A percentile compares a stretch with the other conserved stretches of the same genome.
These are phyloP conservation scores for Saccharum officinarum DNA, from an alignment of 176 grass and related monocot species.

Conservation along the genomic window DNA sequence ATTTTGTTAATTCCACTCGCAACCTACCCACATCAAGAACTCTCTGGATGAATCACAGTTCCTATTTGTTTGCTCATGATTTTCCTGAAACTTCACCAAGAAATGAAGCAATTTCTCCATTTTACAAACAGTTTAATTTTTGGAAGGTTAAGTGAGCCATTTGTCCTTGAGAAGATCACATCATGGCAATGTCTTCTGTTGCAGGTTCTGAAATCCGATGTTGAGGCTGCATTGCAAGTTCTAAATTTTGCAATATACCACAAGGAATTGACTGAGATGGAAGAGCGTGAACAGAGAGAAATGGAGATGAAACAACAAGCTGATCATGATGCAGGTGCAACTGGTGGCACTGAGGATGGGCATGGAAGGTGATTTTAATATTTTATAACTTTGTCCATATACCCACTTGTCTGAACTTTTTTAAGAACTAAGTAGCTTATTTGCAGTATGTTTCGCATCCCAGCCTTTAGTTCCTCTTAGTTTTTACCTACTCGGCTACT, in stretches of 20 bases:
- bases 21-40: not conserved
- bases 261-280: conserved; percentile 95
- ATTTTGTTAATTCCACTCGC: conserved; percentile 22
- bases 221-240: conserved; percentile 91
- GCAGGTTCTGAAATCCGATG: conserved; percentile 85
- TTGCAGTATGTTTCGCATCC: not conserved
- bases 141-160: not conserved
- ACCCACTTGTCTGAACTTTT: not conserved
- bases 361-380: conserved; percentile 45
- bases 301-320: conserved; percentile 81
- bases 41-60: conserved; percentile 9
- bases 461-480: not conserved
- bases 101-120: not conserved
- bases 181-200: conserved; percentile 15
- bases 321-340: conserved; percentile 62
- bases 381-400: conserved; percentile 3
- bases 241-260: conserved; percentile 98
- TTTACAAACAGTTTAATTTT: not conserved
- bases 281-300: conserved; percentile 84
- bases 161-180: not conserved
- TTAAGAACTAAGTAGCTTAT: not conserved
- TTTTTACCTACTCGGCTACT: not conserved
- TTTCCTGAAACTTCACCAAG: not conserved
- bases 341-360: conserved; percentile 49
- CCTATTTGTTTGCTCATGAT: not conserved